Percentiles rank a stretch among this genome's conserved stretches.
These are phyloP conservation scores for Calycina herbarum DNA, from an alignment of 2,329 filamentous ascomycete genomes.

Conservation along the genomic window DNA sequence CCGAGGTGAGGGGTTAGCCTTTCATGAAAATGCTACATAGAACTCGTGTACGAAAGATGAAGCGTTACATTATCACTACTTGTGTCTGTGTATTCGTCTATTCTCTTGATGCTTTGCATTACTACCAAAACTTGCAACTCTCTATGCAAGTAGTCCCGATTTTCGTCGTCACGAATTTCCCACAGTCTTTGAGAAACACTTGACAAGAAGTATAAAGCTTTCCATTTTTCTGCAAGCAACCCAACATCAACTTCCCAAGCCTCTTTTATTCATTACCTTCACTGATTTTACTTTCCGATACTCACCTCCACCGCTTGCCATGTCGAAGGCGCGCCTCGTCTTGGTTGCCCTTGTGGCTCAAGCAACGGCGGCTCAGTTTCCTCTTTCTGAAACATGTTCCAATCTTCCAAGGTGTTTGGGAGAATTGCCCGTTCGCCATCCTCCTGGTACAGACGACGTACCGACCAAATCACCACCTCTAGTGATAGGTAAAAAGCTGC, in stretches of 20 bases:
- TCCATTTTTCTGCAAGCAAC: not conserved
- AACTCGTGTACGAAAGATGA: not conserved
- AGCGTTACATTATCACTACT: not conserved
- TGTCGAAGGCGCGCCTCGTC: not conserved
- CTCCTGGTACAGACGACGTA: not conserved
- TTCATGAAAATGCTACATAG: not conserved
- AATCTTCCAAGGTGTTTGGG: not conserved
- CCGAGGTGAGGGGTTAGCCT: not conserved
- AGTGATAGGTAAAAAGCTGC: not conserved
- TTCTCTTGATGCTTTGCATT: not conserved
- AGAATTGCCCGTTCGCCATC: not conserved
- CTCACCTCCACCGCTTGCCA: not conserved
- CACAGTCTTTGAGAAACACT: not conserved
- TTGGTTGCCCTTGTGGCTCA: not conserved
- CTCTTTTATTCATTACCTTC: not conserved
- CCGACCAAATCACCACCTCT: not conserved
- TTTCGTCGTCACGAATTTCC: not conserved
- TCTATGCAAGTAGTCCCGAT: not conserved
- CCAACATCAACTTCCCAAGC: not conserved
- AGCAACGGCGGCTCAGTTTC: not conserved
- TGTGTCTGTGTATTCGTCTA: not conserved
- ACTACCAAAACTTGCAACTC: not conserved
- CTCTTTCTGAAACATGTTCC: not conserved
- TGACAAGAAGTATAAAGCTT: not conserved
- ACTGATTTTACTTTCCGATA: not conserved